Evolutionary conservation across 257 asterid genomes (phyloP).

Genomic region (Lantana camara): DNA sequence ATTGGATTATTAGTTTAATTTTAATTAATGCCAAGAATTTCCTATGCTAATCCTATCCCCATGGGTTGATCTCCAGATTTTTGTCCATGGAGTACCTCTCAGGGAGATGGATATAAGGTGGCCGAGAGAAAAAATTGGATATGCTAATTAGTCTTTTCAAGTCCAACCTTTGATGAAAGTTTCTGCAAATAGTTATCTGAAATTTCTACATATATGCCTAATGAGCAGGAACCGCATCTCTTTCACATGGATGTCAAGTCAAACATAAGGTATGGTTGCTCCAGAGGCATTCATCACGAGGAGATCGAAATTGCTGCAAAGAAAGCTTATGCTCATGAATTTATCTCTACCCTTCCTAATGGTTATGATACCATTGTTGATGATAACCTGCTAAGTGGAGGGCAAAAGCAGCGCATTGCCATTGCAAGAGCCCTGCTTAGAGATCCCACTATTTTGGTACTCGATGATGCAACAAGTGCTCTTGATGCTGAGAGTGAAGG

Average conservation of each 20-base stretch:
- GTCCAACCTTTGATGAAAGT: neutral
- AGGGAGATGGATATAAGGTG: conserved; percentile 55
- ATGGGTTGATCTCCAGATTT: conserved; percentile 41
- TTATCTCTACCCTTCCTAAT: conserved; percentile 51
- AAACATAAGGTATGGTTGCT: conserved; percentile 53
- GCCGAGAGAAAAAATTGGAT: conserved; percentile 60
- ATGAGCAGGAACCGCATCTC: conserved; percentile 54
- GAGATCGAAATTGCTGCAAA: conserved; percentile 56
- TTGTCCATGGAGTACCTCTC: conserved; percentile 45
- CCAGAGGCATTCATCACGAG: conserved; percentile 37
- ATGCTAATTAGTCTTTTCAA: conserved; percentile 42
- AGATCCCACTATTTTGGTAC: conserved; percentile 54
- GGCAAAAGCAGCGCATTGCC: conserved; percentile 74
- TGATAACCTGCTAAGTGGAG: conserved; percentile 59
- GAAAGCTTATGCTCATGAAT: conserved; percentile 50
- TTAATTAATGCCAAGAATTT: neutral
- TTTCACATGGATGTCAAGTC: conserved; percentile 57
- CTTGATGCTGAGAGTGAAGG: conserved; percentile 65
- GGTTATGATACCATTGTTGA: conserved; percentile 53
- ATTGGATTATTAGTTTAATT: too few relatives aligned
- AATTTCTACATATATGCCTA: conserved; percentile 8
- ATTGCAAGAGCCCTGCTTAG: conserved; percentile 66
- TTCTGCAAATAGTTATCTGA: conserved; percentile 14
- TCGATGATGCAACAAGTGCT: conserved; percentile 76
- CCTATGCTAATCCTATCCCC: conserved; percentile 2